These are phyloP conservation scores for Lojkania enalia DNA, from an alignment of 2,329 filamentous ascomycete genomes.

Conservation along the genomic window DNA sequence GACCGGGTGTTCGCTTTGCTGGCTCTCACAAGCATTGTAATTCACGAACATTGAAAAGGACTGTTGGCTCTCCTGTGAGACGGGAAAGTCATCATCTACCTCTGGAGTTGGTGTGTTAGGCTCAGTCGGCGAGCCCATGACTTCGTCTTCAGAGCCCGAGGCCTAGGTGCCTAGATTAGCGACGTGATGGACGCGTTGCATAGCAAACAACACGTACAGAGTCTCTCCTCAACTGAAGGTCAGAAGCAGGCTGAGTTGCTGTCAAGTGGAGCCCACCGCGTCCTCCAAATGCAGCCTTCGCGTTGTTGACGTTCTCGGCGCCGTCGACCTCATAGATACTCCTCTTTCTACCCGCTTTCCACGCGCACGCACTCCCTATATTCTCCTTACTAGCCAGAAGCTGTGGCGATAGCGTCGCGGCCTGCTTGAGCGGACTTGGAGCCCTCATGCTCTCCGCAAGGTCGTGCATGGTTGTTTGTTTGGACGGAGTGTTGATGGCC, in stretches of 20 bases:
- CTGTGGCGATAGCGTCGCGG: slow-evolving; percentile 28
- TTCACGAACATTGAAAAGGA: slow-evolving; percentile 55
- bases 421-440: slow-evolving; percentile 42
- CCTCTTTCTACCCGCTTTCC: slow-evolving; percentile 37
- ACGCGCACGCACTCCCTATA: slow-evolving; percentile 16
- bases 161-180: slow-evolving; percentile 28
- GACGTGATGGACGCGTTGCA: slow-evolving; percentile 18
- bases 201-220: slow-evolving; percentile 22
- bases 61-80: slow-evolving; percentile 41
- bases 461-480: slow-evolving; percentile 23
- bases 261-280: slow-evolving; percentile 18
- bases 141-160: slow-evolving; percentile 28
- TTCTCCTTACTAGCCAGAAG: slow-evolving; percentile 36
- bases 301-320: slow-evolving; percentile 28
- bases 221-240: slow-evolving; percentile 30
- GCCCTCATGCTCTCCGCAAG: slow-evolving; percentile 27
- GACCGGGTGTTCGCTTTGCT: slow-evolving; percentile 31
- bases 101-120: slow-evolving; percentile 35
- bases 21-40: slow-evolving; percentile 50
- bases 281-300: slow-evolving; percentile 31
- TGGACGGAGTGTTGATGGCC: slow-evolving; percentile 39
- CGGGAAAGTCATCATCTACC: slow-evolving; percentile 24
- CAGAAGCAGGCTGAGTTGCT: slow-evolving; percentile 21
- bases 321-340: slow-evolving; percentile 42
- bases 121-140: slow-evolving; percentile 40